phyloP scores from a whole-genome alignment of 495 filamentous ascomycete species.

The Xylaria grammica region DNA sequence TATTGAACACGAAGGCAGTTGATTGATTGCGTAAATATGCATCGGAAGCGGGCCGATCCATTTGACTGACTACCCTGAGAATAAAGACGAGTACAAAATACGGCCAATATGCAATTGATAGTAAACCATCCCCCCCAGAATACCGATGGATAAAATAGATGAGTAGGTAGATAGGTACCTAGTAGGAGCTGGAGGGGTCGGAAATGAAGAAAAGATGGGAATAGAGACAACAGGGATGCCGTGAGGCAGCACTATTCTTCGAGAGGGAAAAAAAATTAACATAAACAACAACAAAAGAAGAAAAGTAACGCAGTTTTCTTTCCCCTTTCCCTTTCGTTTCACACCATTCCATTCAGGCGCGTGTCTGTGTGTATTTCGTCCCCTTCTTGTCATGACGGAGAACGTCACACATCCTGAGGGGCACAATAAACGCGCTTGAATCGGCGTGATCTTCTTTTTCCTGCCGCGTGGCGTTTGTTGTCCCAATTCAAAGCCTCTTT shows the following conservation, averaged over 20 bases:
- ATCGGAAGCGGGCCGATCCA: not conserved
- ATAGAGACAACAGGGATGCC: slow-evolving; percentile 44
- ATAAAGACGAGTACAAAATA: slow-evolving; percentile 10
- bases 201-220: slow-evolving; percentile 18
- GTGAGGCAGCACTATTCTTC: slow-evolving; percentile 49
- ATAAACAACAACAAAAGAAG: slow-evolving; percentile 1
- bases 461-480: slow-evolving; percentile 16
- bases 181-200: too few species aligned
- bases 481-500: not conserved
- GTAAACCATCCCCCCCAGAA: too few species aligned
- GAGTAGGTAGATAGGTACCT: too few species aligned
- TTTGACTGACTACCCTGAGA: not conserved
- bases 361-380: too few species aligned
- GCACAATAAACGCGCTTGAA: too few species aligned
- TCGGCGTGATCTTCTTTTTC: not conserved
- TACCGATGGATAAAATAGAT: too few species aligned
- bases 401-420: too few species aligned
- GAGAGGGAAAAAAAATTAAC: not conserved
- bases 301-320: slow-evolving; percentile 15
- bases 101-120: slow-evolving; percentile 17
- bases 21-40: not conserved
- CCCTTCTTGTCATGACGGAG: too few species aligned
- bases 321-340: not conserved
- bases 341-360: too few species aligned
- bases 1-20: too few species aligned